These are phyloP conservation scores for Raffaelea albimanens DNA, from an alignment of 2,329 filamentous ascomycete genomes.

Conservation along the genomic window DNA sequence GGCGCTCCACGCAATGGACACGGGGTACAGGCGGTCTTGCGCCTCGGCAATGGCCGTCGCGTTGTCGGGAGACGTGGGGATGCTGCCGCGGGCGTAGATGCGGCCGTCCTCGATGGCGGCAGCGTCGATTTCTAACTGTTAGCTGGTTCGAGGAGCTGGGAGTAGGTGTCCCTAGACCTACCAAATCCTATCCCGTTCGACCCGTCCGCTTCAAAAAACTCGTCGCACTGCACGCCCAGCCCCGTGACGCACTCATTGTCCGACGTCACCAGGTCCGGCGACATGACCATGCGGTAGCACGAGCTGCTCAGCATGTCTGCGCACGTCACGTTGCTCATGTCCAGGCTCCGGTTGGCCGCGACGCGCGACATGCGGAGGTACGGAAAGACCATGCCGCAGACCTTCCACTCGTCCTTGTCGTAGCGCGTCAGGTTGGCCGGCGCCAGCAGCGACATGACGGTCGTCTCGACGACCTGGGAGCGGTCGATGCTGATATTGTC, in stretches of 20 bases:
- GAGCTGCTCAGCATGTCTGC: too few relatives aligned
- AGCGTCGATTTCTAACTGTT: neutral
- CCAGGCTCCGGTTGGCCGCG: neutral
- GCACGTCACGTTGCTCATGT: neutral
- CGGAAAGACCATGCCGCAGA: neutral
- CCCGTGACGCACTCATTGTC: neutral
- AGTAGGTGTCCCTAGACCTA: too few relatives aligned
- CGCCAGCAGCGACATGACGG: neutral
- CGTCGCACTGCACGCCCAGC: neutral
- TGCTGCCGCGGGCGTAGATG: neutral
- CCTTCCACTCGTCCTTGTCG: neutral
- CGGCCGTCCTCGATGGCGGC: neutral
- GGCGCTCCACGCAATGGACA: neutral
- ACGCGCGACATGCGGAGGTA: neutral
- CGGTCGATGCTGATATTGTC: neutral
- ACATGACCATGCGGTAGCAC: neutral
- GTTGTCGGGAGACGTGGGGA: neutral
- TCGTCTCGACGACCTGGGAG: neutral
- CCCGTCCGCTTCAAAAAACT: too few relatives aligned
- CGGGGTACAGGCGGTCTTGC: neutral
- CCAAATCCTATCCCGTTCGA: too few relatives aligned
- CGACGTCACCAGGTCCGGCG: too few relatives aligned
- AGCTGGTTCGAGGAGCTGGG: too few relatives aligned
- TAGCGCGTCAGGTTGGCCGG: neutral
- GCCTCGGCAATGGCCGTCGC: neutral